Evolutionary conservation across 352 stramenopile genomes (phyloP).

Genomic region (Globisporangium splendens): DNA sequence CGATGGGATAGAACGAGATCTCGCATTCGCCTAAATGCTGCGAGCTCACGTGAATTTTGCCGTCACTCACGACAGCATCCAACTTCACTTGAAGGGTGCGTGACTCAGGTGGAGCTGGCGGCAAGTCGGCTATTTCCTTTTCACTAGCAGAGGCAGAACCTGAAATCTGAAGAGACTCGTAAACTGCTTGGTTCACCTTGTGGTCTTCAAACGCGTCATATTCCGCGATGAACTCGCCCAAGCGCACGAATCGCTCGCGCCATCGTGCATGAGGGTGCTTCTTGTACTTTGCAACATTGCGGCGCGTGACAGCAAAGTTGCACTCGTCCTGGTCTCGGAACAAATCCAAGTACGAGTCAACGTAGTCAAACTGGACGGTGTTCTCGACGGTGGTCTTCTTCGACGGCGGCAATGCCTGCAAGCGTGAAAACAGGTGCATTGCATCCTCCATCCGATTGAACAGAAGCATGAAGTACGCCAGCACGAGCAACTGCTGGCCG

Average conservation of each 20-base stretch:
- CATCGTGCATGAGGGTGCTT: slow-evolving; percentile 41
- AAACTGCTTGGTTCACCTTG: slow-evolving; percentile 9
- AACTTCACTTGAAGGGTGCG: slow-evolving; percentile 15
- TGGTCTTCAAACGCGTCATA: slow-evolving; percentile 31
- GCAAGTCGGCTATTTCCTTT: neutral
- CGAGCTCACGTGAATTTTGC: slow-evolving; percentile 24
- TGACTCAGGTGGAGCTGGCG: neutral
- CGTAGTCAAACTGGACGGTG: slow-evolving; percentile 55
- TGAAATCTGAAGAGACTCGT: neutral
- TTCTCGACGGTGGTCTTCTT: slow-evolving; percentile 12
- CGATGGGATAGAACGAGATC: slow-evolving; percentile 56
- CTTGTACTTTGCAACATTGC: slow-evolving; percentile 29
- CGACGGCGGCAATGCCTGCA: slow-evolving; percentile 10
- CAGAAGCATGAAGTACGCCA: slow-evolving; percentile 47
- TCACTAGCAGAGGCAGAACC: slow-evolving; percentile 1
- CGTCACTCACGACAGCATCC: slow-evolving; percentile 26
- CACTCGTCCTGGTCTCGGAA: slow-evolving; percentile 18
- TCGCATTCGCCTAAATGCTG: slow-evolving; percentile 31
- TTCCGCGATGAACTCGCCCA: slow-evolving; percentile 40
- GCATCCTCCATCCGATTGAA: slow-evolving; percentile 37
- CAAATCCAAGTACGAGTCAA: slow-evolving; percentile 60
- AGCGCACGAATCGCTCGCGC: slow-evolving; percentile 35
- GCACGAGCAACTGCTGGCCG: slow-evolving; percentile 33
- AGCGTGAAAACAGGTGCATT: slow-evolving; percentile 27
- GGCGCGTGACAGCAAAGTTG: slow-evolving; percentile 33